Percentiles rank a stretch among this genome's conserved stretches.
Evolutionary conservation across 192 early-diverging fungal species (phyloP).

Genomic region (Coemansia sp.): DNA sequence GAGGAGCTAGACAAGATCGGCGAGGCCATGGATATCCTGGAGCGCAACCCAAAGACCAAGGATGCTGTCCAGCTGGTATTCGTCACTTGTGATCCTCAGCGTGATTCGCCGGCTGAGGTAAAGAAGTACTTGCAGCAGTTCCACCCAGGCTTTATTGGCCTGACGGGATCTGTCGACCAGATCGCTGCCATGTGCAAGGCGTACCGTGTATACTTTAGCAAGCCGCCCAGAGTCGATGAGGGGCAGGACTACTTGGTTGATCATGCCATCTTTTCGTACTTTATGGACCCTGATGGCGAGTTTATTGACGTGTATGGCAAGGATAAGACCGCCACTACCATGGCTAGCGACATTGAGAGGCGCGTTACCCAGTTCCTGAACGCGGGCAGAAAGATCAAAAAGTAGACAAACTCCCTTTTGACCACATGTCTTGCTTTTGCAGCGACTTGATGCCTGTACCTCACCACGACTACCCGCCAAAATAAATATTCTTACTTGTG

Average conservation of each 20-base stretch:
- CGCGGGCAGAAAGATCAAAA: slow-evolving; percentile 23
- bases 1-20: slow-evolving; percentile 99
- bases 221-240: slow-evolving; percentile 76
- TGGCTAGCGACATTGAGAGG: slow-evolving; percentile 43
- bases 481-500: slow-evolving; percentile 1
- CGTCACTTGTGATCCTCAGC: slow-evolving; percentile 95
- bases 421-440: not conserved
- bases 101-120: slow-evolving; percentile 84
- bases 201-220: slow-evolving; percentile 94
- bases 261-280: slow-evolving; percentile 98
- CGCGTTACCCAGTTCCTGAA: slow-evolving; percentile 30
- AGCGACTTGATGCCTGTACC: not conserved
- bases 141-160: slow-evolving; percentile 89
- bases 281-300: slow-evolving; percentile 88
- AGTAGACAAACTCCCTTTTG: not conserved
- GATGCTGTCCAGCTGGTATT: slow-evolving; percentile 82
- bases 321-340: slow-evolving; percentile 55
- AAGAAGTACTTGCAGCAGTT: slow-evolving; percentile 82
- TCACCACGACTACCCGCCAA: not conserved
- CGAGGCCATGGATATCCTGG: slow-evolving; percentile 72
- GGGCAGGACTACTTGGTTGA: slow-evolving; percentile 96
- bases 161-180: slow-evolving; percentile 87
- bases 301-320: slow-evolving; percentile 92
- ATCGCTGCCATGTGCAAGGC: slow-evolving; percentile 82
- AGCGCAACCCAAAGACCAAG: slow-evolving; percentile 55